A percentile compares a stretch with the other conserved stretches of the same genome.
These are phyloP conservation scores for Wickerhamomyces silvicola DNA, from an alignment of 805 yeast genomes.

Conservation along the genomic window DNA sequence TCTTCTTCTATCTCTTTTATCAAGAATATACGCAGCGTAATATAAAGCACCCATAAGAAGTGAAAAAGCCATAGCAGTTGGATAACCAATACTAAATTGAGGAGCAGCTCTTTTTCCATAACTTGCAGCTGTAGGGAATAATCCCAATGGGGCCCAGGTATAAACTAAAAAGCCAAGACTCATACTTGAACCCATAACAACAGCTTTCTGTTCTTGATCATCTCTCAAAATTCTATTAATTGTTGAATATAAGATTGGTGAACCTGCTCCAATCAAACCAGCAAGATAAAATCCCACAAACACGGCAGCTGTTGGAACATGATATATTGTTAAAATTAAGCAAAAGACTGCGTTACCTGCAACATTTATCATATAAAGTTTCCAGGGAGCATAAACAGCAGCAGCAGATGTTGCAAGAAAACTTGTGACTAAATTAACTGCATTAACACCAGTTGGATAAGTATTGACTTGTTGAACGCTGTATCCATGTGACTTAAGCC, in stretches of 20 bases:
- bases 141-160: conserved; percentile 3
- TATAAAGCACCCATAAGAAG: background rate
- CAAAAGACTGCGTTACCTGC: background rate
- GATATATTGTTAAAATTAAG: conserved; percentile 2
- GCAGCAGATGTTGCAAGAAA: conserved; percentile 2
- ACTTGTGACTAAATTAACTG: background rate
- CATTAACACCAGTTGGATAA: conserved; percentile 1
- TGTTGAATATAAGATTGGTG: conserved; percentile 2
- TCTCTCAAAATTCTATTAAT: conserved; percentile 2
- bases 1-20: conserved; percentile 1
- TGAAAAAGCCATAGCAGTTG: conserved; percentile 1
- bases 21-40: background rate
- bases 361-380: background rate
- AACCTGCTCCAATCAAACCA: conserved; percentile 1
- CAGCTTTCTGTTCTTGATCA: conserved; percentile 3
- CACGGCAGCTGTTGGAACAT: conserved; percentile 1
- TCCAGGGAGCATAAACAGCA: conserved; percentile 2
- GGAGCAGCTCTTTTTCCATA: conserved; percentile 3
- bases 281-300: conserved; percentile 1
- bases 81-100: conserved; percentile 1
- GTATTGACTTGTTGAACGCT: background rate
- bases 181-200: conserved; percentile 1
- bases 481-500: background rate
- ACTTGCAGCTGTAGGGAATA: conserved; percentile 2
- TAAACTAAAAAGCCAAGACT: background rate